Evolutionary conservation across 139 green algal species (phyloP).

Genomic region (Tetraselmis chui): DNA sequence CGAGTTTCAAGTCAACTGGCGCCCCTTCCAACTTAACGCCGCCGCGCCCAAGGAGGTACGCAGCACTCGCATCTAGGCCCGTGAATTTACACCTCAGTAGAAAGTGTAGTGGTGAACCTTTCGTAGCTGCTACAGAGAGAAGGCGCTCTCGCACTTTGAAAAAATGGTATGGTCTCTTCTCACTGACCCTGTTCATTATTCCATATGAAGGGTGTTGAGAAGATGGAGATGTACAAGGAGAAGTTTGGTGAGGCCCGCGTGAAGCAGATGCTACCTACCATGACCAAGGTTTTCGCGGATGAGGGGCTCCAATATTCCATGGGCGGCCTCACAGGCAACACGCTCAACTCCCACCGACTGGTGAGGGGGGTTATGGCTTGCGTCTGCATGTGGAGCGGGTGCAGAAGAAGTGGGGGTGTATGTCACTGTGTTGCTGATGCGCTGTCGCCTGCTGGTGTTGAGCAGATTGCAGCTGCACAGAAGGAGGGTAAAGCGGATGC

Average conservation of each 20-base stretch:
- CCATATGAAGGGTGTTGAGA: conserved; percentile 44
- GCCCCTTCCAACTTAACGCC: conserved; percentile 25
- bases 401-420: no score
- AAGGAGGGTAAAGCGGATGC: no score
- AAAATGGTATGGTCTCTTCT: no score
- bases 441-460: no score
- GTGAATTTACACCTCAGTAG: no score
- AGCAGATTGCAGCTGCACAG: no score
- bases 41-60: not conserved
- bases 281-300: conserved; percentile 37
- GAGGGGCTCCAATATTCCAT: conserved; percentile 38
- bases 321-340: conserved; percentile 51
- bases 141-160: conserved; percentile 42
- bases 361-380: no score
- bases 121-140: conserved; percentile 17
- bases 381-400: no score
- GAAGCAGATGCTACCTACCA: conserved; percentile 36
- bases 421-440: no score
- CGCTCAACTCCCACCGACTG: conserved; percentile 47
- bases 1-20: conserved; percentile 35
- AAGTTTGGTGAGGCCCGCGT: conserved; percentile 47
- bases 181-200: no score
- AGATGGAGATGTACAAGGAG: conserved; percentile 48
- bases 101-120: not conserved
- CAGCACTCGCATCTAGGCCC: no score